Percentiles rank a stretch among this genome's conserved stretches.
Conservation (phyloP, 208 protist genomes). For the Leishmania mexicana region DNA sequence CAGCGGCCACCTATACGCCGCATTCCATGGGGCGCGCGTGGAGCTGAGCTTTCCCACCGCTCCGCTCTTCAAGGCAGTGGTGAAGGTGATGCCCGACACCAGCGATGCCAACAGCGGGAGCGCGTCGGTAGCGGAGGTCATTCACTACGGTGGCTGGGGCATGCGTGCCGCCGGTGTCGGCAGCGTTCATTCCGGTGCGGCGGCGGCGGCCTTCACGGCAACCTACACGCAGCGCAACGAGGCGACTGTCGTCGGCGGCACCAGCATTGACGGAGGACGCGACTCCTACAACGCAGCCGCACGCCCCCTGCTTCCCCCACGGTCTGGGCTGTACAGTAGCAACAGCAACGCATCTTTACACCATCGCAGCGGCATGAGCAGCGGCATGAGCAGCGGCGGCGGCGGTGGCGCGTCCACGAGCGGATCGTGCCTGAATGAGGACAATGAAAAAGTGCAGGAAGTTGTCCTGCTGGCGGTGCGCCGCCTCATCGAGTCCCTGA, state of each 20-base stretch:
- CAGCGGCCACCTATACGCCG: constrained; percentile 56
- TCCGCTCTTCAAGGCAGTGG: constrained; percentile 68
- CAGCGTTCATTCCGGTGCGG: background rate
- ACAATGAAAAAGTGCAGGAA: constrained; percentile 78
- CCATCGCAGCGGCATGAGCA: background rate
- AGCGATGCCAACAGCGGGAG: background rate
- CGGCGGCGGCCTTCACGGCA: constrained; percentile 20
- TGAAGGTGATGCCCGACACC: constrained; percentile 39
- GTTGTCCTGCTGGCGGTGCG: constrained; percentile 68
- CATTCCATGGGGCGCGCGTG: constrained; percentile 48
- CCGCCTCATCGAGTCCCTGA: constrained; percentile 52
- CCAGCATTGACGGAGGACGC: background rate
- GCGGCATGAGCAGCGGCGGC: background rate
- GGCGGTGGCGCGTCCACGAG: constrained; percentile 1
- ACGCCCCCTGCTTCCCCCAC: constrained; percentile 9
- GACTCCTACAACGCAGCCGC: background rate
- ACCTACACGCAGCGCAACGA: constrained; percentile 30
- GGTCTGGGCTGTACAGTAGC: background rate
- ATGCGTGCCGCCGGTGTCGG: background rate
- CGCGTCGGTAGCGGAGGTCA: background rate
- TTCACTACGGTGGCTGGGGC: background rate
- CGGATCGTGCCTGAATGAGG: constrained; percentile 28
- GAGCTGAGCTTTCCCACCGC: constrained; percentile 70
- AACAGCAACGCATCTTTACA: background rate
- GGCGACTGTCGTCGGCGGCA: background rate